Evolutionary conservation across 1,284 basidiomycete genomes (phyloP).

Genomic region (Malassezia equina): DNA sequence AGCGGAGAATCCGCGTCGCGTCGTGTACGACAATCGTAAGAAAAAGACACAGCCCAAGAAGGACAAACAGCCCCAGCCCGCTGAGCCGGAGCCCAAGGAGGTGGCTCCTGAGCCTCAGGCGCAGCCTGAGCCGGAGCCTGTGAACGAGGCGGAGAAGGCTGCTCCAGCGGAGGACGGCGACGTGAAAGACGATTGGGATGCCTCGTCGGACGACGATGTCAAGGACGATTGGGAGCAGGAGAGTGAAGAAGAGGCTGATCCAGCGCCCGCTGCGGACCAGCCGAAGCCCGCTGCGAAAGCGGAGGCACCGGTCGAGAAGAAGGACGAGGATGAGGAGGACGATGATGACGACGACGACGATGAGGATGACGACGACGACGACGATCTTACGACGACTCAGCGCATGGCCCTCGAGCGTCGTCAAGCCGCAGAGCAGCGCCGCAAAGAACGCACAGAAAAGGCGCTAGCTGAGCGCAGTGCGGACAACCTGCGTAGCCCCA

Average conservation of each 20-base stretch:
- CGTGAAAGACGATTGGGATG: conserved; percentile 49
- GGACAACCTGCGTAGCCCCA: conserved; percentile 86
- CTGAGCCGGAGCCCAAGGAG: conserved; percentile 16
- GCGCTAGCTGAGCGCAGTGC: conserved; percentile 78
- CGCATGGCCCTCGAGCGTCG: conserved; percentile 66
- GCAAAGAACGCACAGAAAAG: conserved; percentile 70
- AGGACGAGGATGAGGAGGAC: not conserved
- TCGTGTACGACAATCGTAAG: conserved; percentile 68
- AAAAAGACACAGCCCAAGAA: conserved; percentile 56
- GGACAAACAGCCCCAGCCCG: conserved; percentile 20
- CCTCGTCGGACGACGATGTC: conserved; percentile 51
- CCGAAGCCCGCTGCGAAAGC: conserved; percentile 50
- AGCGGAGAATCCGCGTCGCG: conserved; percentile 50
- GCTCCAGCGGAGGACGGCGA: conserved; percentile 41
- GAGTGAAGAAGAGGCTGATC: conserved; percentile 55
- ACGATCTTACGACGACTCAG: conserved; percentile 47
- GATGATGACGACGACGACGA: conserved; percentile 24
- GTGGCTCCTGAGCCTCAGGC: conserved; percentile 6
- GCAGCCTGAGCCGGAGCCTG: conserved; percentile 36
- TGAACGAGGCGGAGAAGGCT: conserved; percentile 37
- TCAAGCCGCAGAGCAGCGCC: conserved; percentile 69
- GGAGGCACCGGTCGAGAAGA: conserved; percentile 21
- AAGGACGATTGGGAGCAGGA: conserved; percentile 82
- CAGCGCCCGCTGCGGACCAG: conserved; percentile 49
- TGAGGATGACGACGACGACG: conserved; percentile 51